phyloP scores from a whole-genome alignment of 148 eudicot genomes.

The Euryodendron excelsum region DNA sequence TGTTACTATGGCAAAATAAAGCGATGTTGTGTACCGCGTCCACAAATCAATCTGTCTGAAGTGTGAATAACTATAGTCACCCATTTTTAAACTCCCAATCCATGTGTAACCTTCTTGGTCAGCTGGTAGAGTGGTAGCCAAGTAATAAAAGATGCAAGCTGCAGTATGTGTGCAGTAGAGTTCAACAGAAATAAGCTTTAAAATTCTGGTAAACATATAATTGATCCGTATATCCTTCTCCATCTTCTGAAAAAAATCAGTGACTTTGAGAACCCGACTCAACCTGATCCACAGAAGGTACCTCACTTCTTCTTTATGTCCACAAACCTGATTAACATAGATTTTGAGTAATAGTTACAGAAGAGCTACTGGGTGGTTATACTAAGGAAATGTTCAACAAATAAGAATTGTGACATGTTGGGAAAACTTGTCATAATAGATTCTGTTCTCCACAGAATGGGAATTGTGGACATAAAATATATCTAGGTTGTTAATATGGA shows the following conservation, averaged over 20 bases:
- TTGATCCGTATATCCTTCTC: constrained; percentile 95
- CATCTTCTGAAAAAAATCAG: constrained; percentile 51
- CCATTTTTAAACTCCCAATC: constrained; percentile 90
- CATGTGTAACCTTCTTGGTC: constrained; percentile 87
- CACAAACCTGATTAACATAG: constrained; percentile 46
- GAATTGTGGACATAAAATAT: not conserved
- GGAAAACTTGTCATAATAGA: not conserved
- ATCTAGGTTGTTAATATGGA: not conserved
- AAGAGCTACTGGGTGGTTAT: not conserved
- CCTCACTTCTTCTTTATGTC: constrained; percentile 65
- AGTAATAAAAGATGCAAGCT: constrained; percentile 88
- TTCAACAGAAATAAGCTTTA: constrained; percentile 80
- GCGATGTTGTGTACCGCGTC: constrained; percentile 70
- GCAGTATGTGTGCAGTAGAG: constrained; percentile 97
- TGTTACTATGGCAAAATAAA: constrained; percentile 89
- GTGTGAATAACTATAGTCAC: constrained; percentile 72
- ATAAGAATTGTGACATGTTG: not conserved
- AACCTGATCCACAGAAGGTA: constrained; percentile 79
- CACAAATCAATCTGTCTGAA: constrained; percentile 83
- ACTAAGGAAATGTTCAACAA: not conserved
- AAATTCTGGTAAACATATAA: constrained; percentile 67
- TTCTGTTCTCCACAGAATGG: not conserved
- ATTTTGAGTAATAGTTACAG: not conserved
- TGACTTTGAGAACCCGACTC: constrained; percentile 64
- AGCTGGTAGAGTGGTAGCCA: constrained; percentile 81